Evolutionary conservation across 2,329 filamentous ascomycete species (phyloP).

Genomic region (Clonostachys byssicola): DNA sequence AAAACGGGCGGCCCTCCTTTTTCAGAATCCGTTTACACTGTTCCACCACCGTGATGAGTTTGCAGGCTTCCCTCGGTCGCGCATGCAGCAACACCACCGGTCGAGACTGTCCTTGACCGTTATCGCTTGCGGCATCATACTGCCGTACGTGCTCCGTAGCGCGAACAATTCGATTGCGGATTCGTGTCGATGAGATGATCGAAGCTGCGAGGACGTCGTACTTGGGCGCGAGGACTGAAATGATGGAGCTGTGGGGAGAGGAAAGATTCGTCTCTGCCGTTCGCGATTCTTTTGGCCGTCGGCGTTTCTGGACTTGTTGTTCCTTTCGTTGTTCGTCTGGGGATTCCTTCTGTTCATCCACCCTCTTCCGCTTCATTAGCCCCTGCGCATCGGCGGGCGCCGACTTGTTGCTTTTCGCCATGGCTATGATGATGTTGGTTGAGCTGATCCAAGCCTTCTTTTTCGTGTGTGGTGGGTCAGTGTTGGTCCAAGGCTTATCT

Average conservation of each 20-base stretch:
- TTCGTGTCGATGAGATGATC: conserved; percentile 56
- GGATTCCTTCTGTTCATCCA: conserved; percentile 6
- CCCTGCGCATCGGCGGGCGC: not conserved
- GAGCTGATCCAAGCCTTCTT: not conserved
- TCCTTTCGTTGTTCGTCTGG: conserved; percentile 3
- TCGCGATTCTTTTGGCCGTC: not conserved
- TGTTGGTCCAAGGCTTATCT: not conserved
- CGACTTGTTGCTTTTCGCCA: not conserved
- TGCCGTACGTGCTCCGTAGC: conserved; percentile 35
- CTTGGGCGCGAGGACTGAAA: conserved; percentile 35
- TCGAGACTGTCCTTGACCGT: not conserved
- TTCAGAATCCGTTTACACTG: conserved; percentile 55
- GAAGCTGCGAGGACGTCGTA: conserved; percentile 48
- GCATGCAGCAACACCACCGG: conserved; percentile 44
- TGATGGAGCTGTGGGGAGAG: conserved; percentile 34
- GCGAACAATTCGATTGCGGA: conserved; percentile 47
- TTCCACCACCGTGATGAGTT: conserved; percentile 66
- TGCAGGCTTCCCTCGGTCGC: conserved; percentile 48
- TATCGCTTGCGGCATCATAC: not conserved
- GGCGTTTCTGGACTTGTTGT: conserved; percentile 4
- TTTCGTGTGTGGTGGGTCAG: not conserved
- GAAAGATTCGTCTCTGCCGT: conserved; percentile 11
- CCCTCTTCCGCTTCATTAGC: conserved; percentile 7
- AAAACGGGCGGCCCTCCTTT: conserved; percentile 41
- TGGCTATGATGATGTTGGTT: not conserved